These are phyloP conservation scores for Cyberlindnera amylophila DNA, from an alignment of 805 yeast genomes.

Conservation along the genomic window DNA sequence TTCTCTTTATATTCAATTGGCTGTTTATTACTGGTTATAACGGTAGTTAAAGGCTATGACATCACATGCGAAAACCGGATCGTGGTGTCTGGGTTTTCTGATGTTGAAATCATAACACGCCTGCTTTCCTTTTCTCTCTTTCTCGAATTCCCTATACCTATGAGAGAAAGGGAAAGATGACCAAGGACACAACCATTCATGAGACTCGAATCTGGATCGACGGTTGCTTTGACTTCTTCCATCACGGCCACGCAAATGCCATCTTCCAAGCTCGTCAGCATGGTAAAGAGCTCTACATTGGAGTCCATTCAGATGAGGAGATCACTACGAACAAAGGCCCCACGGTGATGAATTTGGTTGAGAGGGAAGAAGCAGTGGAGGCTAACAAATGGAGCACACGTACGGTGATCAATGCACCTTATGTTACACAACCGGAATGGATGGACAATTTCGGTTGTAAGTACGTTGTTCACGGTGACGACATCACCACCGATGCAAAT, in stretches of 20 bases:
- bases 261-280: conserved; percentile 86
- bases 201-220: conserved; percentile 77
- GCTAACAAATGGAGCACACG: conserved; percentile 87
- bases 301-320: conserved; percentile 90
- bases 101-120: not conserved
- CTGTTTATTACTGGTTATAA: no score
- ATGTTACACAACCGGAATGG: conserved; percentile 75
- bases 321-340: conserved; percentile 84
- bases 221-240: conserved; percentile 97
- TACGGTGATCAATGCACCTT: conserved; percentile 79
- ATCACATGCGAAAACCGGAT: not conserved
- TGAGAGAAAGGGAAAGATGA: no score
- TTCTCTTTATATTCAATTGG: not conserved
- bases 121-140: not conserved
- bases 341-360: conserved; percentile 82
- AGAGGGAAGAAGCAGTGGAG: conserved; percentile 78
- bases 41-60: not conserved
- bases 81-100: not conserved
- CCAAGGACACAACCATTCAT: not conserved
- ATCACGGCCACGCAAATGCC: conserved; percentile 98
- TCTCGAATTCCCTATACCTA: not conserved
- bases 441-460: conserved; percentile 73
- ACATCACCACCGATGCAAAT: conserved; percentile 91
- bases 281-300: conserved; percentile 74
- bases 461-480: conserved; percentile 98